These are phyloP conservation scores for Fallopia convolvulus DNA, from an alignment of 148 eudicot species.

Conservation along the genomic window DNA sequence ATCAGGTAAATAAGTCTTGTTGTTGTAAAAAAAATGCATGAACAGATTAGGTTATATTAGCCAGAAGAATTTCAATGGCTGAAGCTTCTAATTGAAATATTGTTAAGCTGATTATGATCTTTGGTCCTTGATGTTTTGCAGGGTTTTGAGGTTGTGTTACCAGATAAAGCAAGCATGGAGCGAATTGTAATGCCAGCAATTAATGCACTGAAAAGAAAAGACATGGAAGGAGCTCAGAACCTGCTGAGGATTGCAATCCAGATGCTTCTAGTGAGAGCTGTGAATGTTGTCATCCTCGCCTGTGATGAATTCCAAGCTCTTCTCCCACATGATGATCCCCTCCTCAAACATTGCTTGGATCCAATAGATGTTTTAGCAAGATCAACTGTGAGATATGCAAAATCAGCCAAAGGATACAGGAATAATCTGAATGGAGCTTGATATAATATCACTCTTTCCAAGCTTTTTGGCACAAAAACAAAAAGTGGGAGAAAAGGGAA, in stretches of 20 bases:
- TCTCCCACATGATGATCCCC: conserved; percentile 53
- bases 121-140: conserved; percentile 13
- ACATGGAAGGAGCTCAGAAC: conserved; percentile 51
- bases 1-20: conserved; percentile 23
- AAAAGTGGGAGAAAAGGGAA: background rate
- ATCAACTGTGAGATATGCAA: conserved; percentile 48
- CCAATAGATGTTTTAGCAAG: conserved; percentile 63
- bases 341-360: conserved; percentile 49
- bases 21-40: background rate
- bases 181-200: conserved; percentile 40
- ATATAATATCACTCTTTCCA: background rate
- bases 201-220: conserved; percentile 38
- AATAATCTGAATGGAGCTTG: background rate
- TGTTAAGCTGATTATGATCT: background rate
- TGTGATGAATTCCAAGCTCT: conserved; percentile 47
- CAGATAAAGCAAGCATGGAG: conserved; percentile 55
- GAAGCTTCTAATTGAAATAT: background rate
- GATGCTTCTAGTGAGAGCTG: conserved; percentile 45
- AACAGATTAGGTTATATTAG: background rate
- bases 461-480: background rate
- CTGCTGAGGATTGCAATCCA: conserved; percentile 53
- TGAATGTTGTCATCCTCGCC: conserved; percentile 48
- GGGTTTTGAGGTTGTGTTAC: conserved; percentile 60
- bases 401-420: conserved; percentile 15
- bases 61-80: background rate